Evolutionary conservation across 1,139 yeast genomes (phyloP), one percentile per base, ranked within the genome.

Genomic region (Saccharomyces hybrid): DNA sequence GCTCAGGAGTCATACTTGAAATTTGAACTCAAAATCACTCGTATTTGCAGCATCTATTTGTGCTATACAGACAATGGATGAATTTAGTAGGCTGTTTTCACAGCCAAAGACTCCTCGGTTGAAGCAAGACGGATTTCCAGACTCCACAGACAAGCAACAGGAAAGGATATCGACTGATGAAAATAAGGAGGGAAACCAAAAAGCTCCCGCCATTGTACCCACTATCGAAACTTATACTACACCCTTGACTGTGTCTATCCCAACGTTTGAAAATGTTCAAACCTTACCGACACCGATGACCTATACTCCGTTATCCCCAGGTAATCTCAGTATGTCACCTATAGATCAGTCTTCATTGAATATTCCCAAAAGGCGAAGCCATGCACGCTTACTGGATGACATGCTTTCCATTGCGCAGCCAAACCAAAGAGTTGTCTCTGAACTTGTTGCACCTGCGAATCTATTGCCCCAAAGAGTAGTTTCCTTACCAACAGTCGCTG

Each of bases 281-380:
- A 55, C 58, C 26, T 52, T 68, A 41, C 71, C 71, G 1, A 68
- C 71, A 3, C 71, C 71, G 38, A 62, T 67, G 64, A 54, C 59
- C 2, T 66, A 64, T 51, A 59, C 64, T 9, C 68, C 69, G 3
- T 20, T 51, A 16, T 59, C 66, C 7, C 68, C 70, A 7, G 57
- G 54, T 6, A 34, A 34, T 13, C 42, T 51, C 6, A 48, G 57
- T 8, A 34, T 53, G 47, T 62, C 66, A n/a, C 66, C 66, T 11
- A 49, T 16, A 27, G 44, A 28, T 47, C 51, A 14, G 1, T 23
- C 47, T 30, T 55, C 51, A 31, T 41, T 61, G 16, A 48, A 60
- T 42, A 55, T 60, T 20, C 52, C 58, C 5, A 61, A 61, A 42
- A 57, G 57, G 52, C 54, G 64, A 46, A 50, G 55, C 1, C 56